phyloP scores from a whole-genome alignment of 2,329 filamentous ascomycete species.

The Verticillium nubilum region DNA sequence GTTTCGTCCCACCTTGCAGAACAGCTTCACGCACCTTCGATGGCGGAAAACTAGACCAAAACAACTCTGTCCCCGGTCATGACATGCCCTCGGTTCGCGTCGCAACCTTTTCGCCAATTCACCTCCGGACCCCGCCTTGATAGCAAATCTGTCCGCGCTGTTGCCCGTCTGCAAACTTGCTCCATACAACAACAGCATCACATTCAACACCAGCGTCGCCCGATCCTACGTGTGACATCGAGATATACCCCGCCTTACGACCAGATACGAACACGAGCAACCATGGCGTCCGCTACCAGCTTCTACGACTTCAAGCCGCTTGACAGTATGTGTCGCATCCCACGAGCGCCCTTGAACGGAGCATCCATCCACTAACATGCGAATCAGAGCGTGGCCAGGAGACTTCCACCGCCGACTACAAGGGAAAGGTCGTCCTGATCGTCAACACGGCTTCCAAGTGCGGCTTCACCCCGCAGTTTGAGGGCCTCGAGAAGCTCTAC shows the following conservation, averaged over 20 bases:
- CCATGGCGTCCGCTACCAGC: conserved; percentile 33
- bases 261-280: neutral
- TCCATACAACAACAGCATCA: neutral
- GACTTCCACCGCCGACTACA: conserved; percentile 64
- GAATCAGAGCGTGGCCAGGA: conserved; percentile 64
- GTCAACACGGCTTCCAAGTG: conserved; percentile 99
- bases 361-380: conserved; percentile 1
- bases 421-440: conserved; percentile 89
- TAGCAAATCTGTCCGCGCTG: neutral
- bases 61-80: neutral
- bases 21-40: neutral
- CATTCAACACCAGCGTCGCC: neutral
- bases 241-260: neutral
- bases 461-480: conserved; percentile 96
- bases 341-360: conserved; percentile 1
- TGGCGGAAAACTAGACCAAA: neutral
- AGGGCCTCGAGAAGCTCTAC: conserved; percentile 85
- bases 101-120: neutral
- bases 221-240: neutral
- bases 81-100: neutral
- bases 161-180: neutral
- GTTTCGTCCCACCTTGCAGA: neutral
- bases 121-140: neutral
- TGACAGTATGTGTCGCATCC: conserved; percentile 49
- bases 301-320: conserved; percentile 85